phyloP scores from a whole-genome alignment of 1,284 basidiomycete species.

The Ceratobasidium sp. region DNA sequence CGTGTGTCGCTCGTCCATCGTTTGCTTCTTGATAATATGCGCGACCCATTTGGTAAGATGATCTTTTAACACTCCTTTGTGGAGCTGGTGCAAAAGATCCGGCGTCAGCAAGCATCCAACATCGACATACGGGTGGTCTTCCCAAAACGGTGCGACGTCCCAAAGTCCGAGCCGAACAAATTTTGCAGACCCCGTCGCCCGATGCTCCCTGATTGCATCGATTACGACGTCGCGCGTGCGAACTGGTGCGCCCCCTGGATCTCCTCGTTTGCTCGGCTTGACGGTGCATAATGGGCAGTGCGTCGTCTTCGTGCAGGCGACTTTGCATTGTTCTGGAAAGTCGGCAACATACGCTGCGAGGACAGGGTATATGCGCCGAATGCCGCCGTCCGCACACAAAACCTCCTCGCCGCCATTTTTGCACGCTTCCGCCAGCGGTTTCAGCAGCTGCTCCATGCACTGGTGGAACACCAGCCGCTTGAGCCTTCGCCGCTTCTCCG shows the following conservation, averaged over 20 bases:
- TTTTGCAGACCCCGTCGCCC: background rate
- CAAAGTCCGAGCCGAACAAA: background rate
- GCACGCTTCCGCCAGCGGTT: conserved; percentile 29
- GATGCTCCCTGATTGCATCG: background rate
- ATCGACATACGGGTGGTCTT: conserved; percentile 83
- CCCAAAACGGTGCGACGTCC: conserved; percentile 54
- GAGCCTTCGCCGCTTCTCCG: background rate
- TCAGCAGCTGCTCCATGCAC: conserved; percentile 27
- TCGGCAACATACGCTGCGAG: conserved; percentile 1
- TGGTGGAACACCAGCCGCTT: conserved; percentile 14
- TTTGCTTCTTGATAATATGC: conserved; percentile 9
- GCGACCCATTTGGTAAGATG: conserved; percentile 50
- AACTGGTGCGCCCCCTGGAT: background rate
- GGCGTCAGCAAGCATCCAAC: conserved; percentile 69
- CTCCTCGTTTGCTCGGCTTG: background rate
- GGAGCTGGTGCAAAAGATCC: conserved; percentile 55
- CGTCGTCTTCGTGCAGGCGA: conserved; percentile 3
- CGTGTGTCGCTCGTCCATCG: conserved; percentile 34
- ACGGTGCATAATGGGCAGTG: conserved; percentile 28
- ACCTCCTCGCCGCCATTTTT: conserved; percentile 47
- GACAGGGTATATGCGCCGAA: conserved; percentile 23
- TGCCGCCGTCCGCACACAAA: conserved; percentile 32
- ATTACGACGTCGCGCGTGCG: background rate
- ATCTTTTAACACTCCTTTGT: conserved; percentile 51
- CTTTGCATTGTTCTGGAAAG: conserved; percentile 21